Evolutionary conservation across 345 rosid species (phyloP).

Genomic region (Gossypium thurberi): DNA sequence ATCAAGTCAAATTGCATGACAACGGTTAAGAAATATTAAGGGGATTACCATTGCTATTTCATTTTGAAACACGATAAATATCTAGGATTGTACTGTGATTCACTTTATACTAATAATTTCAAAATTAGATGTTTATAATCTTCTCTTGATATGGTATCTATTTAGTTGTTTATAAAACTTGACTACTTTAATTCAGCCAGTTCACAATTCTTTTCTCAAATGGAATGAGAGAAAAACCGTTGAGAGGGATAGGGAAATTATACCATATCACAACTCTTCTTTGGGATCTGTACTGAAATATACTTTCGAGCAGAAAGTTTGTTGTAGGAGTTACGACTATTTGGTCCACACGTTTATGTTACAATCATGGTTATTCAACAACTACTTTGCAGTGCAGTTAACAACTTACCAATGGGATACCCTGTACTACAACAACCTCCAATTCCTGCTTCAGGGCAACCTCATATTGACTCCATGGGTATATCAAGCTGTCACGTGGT

Average conservation of each 20-base stretch:
- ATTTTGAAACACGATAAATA: neutral
- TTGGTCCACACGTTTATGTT: neutral
- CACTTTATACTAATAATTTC: neutral
- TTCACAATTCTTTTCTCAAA: neutral
- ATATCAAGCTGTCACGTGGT: slow-evolving; percentile 94
- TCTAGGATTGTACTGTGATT: neutral
- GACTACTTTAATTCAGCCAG: neutral
- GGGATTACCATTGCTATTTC: neutral
- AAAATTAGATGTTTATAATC: neutral
- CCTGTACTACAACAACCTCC: slow-evolving; percentile 91
- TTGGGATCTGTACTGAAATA: neutral
- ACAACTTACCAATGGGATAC: slow-evolving; percentile 93
- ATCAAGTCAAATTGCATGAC: neutral
- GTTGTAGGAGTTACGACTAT: neutral
- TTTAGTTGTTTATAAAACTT: neutral
- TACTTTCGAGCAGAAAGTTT: neutral
- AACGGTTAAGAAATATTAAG: neutral
- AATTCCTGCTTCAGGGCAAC: slow-evolving; percentile 72
- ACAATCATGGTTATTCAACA: slow-evolving; percentile 36
- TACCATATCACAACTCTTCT: neutral
- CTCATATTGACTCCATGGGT: slow-evolving; percentile 81
- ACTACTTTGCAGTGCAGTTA: slow-evolving; percentile 80
- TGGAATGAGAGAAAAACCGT: neutral
- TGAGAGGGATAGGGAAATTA: neutral
- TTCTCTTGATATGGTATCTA: neutral